Evolutionary conservation across 345 rosid genomes (phyloP).

Genomic region (Populus alba): DNA sequence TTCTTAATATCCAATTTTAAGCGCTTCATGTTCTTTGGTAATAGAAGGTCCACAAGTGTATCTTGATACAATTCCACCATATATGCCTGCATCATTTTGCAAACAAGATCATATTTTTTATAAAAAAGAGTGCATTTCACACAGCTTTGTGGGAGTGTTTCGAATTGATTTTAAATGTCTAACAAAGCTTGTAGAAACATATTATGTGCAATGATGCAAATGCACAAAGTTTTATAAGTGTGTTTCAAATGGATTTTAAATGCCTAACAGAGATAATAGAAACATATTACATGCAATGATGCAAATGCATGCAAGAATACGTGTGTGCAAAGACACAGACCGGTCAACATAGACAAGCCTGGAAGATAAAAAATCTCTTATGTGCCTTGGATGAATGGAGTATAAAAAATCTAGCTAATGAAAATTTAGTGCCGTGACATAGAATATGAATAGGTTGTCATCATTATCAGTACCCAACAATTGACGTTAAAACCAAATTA

Average conservation of each 20-base stretch:
- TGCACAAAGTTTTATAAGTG: no score
- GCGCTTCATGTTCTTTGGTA: conserved; percentile 67
- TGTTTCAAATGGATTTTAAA: background rate
- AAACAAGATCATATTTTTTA: background rate
- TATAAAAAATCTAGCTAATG: background rate
- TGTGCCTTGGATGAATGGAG: background rate
- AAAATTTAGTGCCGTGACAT: background rate
- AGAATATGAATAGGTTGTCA: background rate
- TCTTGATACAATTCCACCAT: conserved; percentile 98
- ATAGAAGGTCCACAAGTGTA: conserved; percentile 76
- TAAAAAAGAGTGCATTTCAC: background rate
- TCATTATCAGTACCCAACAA: background rate
- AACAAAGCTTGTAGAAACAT: background rate
- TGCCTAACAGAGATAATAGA: background rate
- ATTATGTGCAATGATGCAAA: background rate
- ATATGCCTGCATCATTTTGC: conserved; percentile 58
- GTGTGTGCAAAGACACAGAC: background rate
- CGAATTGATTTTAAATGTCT: background rate
- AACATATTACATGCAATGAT: background rate
- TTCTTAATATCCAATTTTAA: conserved; percentile 88
- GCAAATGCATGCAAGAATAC: background rate
- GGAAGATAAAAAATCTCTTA: background rate
- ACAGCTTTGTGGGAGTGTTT: no score
- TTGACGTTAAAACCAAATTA: conserved; percentile 19
- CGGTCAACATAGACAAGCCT: background rate